Percentiles rank a stretch among this genome's conserved stretches.
phyloP scores from a whole-genome alignment of 805 yeast genomes.

The Yarrowia sp. region DNA sequence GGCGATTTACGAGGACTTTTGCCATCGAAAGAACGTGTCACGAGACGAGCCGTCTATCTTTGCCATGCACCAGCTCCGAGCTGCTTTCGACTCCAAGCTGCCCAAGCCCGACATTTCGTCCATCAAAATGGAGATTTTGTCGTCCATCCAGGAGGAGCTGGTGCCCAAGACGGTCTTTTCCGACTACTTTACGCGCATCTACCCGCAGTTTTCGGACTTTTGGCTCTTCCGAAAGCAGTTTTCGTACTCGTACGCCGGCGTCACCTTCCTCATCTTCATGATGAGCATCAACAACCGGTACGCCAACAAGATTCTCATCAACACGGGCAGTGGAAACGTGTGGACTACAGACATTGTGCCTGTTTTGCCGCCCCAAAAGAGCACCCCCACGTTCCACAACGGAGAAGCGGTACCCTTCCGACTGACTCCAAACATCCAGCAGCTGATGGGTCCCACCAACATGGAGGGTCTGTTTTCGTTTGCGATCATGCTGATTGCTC shows the following conservation, averaged over 20 bases:
- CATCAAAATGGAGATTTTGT: slow-evolving; percentile 86
- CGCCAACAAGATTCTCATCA: slow-evolving; percentile 89
- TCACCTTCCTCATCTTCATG: slow-evolving; percentile 91
- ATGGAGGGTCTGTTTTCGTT: slow-evolving; percentile 91
- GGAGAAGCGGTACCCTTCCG: slow-evolving; percentile 96
- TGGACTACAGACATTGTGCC: slow-evolving; percentile 98
- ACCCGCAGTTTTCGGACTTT: slow-evolving; percentile 85
- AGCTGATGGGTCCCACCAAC: slow-evolving; percentile 91
- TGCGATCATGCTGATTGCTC: slow-evolving; percentile 81
- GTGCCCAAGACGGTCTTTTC: slow-evolving; percentile 85
- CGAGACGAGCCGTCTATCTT: slow-evolving; percentile 91
- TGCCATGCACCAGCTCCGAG: slow-evolving; percentile 82
- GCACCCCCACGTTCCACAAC: slow-evolving; percentile 85
- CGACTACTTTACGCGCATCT: slow-evolving; percentile 74
- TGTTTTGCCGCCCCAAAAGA: slow-evolving; percentile 54
- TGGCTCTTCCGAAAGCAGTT: slow-evolving; percentile 97
- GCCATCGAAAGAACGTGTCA: slow-evolving; percentile 72
- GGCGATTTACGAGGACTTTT: slow-evolving; percentile 84
- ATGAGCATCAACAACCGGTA: slow-evolving; percentile 91
- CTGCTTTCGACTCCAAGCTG: slow-evolving; percentile 90
- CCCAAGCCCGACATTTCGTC: slow-evolving; percentile 93
- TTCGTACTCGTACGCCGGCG: slow-evolving; percentile 91
- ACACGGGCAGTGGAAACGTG: slow-evolving; percentile 81
- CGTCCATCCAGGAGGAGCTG: slow-evolving; percentile 84
- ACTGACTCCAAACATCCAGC: slow-evolving; percentile 93